A percentile compares a stretch with the other conserved stretches of the same genome.
These are phyloP conservation scores for Medicago ruthenica DNA, from an alignment of 306 rosid species.

Conservation along the genomic window DNA sequence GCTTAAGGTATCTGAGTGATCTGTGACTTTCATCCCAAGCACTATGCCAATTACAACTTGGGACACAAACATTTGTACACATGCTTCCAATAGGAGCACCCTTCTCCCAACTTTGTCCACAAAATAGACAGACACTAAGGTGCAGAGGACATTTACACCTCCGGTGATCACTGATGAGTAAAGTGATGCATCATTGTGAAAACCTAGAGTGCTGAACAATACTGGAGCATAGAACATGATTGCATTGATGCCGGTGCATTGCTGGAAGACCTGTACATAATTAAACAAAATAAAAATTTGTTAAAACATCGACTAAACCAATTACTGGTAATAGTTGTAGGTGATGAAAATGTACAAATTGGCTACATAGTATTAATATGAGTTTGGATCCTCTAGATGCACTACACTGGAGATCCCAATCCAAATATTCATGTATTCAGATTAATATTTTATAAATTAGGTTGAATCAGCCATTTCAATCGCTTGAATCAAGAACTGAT, in stretches of 20 bases:
- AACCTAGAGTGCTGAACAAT: constrained; percentile 62
- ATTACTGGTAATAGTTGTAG: not conserved
- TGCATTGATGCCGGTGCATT: constrained; percentile 71
- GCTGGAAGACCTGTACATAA: constrained; percentile 62
- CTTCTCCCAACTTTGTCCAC: constrained; percentile 67
- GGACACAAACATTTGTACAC: constrained; percentile 72
- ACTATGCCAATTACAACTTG: constrained; percentile 55
- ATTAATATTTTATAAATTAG: too few relatives aligned
- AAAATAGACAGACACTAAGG: constrained; percentile 56
- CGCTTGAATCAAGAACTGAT: too few relatives aligned
- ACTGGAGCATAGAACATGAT: constrained; percentile 82
- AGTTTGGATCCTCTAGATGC: too few relatives aligned
- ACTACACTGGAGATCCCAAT: too few relatives aligned
- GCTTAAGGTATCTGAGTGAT: constrained; percentile 37
- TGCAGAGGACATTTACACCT: constrained; percentile 61
- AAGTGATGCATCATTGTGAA: constrained; percentile 52
- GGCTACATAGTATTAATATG: too few relatives aligned
- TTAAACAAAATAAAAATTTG: not conserved
- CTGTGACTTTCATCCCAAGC: constrained; percentile 55
- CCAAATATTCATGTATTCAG: too few relatives aligned
- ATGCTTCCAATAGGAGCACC: constrained; percentile 58
- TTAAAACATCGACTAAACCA: not conserved
- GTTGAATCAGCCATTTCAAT: too few relatives aligned
- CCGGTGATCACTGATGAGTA: constrained; percentile 75
- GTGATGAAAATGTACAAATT: too few relatives aligned